Percentiles rank a stretch among this genome's conserved stretches.
Evolutionary conservation across 305 asterid genomes (phyloP).

Genomic region (Lippia alba): DNA sequence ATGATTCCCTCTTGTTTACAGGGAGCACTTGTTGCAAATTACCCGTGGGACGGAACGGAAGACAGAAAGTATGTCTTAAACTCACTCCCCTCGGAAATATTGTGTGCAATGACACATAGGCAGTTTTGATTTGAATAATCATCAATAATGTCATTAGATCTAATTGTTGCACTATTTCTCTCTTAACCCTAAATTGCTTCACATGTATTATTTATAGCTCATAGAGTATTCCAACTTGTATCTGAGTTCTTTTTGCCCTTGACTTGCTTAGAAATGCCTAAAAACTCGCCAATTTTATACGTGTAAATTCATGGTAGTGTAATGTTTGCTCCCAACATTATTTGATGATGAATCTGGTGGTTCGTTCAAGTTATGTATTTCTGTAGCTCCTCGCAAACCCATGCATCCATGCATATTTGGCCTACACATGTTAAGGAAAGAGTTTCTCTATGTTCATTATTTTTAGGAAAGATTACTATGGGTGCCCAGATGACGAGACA

Average conservation of each 20-base stretch:
- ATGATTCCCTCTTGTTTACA: constrained; percentile 34
- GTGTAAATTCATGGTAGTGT: no score
- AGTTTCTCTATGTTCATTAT: constrained; percentile 10
- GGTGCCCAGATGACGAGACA: constrained; percentile 92
- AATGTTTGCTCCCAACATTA: no score
- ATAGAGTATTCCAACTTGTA: background rate
- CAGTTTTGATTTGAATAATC: constrained; percentile 11
- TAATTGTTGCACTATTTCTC: background rate
- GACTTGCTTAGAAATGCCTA: no score
- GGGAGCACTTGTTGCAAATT: constrained; percentile 96
- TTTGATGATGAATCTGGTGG: no score
- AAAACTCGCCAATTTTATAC: no score
- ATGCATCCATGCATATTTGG: constrained; percentile 3
- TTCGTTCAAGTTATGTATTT: background rate
- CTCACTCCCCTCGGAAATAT: constrained; percentile 20
- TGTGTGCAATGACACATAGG: background rate
- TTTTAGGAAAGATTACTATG: constrained; percentile 79
- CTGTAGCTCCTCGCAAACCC: background rate
- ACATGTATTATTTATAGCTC: background rate
- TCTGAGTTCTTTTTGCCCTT: no score
- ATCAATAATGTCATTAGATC: constrained; percentile 2
- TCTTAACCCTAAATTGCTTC: background rate
- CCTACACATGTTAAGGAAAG: background rate
- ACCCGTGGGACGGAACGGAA: constrained; percentile 92
- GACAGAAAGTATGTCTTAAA: constrained; percentile 63